Evolutionary conservation across 176 grass and related monocot genomes (phyloP).

Genomic region (Eragrostis nindensis): DNA sequence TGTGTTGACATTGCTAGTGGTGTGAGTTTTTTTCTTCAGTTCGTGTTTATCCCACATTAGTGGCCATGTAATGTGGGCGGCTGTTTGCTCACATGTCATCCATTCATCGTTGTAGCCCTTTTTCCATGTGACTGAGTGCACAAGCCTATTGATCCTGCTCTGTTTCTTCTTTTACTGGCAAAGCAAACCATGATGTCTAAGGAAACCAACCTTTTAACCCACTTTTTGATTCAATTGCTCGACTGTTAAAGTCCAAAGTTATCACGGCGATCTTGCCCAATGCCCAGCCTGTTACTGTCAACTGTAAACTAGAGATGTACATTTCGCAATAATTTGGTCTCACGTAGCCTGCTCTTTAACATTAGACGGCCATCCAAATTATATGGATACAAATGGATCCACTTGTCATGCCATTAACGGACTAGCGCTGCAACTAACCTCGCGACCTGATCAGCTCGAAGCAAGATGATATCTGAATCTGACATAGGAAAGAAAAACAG

Average conservation of each 20-base stretch:
- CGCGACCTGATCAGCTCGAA: background rate
- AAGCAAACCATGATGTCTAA: background rate
- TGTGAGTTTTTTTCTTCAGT: background rate
- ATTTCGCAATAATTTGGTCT: background rate
- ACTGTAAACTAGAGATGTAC: background rate
- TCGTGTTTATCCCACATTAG: slow-evolving; percentile 1
- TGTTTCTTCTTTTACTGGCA: background rate
- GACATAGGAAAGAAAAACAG: no score
- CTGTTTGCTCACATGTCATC: slow-evolving; percentile 31
- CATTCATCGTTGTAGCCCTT: background rate
- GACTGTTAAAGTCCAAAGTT: background rate
- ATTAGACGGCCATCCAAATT: background rate
- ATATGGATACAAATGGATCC: background rate
- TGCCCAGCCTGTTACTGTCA: background rate
- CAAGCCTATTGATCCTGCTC: background rate
- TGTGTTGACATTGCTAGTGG: slow-evolving; percentile 17
- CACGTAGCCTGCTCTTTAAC: background rate
- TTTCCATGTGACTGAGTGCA: background rate
- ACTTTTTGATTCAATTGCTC: background rate
- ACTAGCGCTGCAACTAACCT: background rate
- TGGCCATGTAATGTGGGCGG: background rate
- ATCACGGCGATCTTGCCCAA: slow-evolving; percentile 18
- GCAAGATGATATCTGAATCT: no score
- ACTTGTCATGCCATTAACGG: no score
- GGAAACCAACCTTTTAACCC: background rate